These are phyloP conservation scores for Talaromyces sp. DNA, from an alignment of 2,329 filamentous ascomycete genomes.

Conservation along the genomic window DNA sequence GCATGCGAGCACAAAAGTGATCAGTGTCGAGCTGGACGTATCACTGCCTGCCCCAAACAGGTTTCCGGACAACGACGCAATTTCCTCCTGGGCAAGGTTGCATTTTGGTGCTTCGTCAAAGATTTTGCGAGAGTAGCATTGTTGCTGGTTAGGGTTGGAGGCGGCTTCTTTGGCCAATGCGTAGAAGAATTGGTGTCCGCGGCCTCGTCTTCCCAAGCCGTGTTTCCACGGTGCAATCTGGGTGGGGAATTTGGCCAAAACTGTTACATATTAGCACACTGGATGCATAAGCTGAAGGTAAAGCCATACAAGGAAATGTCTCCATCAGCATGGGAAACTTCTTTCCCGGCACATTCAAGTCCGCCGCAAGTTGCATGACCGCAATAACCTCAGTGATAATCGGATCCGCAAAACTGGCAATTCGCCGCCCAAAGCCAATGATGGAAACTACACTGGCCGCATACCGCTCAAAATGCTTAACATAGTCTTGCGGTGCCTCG, in stretches of 20 bases:
- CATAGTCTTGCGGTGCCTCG: constrained; percentile 31
- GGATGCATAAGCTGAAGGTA: not conserved
- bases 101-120: constrained; percentile 45
- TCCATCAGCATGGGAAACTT: constrained; percentile 54
- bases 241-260: constrained; percentile 44
- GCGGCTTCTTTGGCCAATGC: constrained; percentile 47
- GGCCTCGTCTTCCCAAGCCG: constrained; percentile 40
- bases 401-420: constrained; percentile 27
- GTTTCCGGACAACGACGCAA: constrained; percentile 44
- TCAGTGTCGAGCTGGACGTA: constrained; percentile 23
- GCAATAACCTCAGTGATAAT: constrained; percentile 49
- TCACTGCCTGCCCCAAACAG: constrained; percentile 25
- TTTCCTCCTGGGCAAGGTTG: constrained; percentile 39
- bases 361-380: constrained; percentile 54
- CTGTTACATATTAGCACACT: constrained; percentile 2
- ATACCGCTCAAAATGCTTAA: constrained; percentile 44
- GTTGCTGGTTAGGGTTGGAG: constrained; percentile 30
- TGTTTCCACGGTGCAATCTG: constrained; percentile 48
- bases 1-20: constrained; percentile 18
- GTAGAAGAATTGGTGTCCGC: constrained; percentile 48
- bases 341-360: constrained; percentile 51
- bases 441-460: constrained; percentile 47
- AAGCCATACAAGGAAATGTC: constrained; percentile 39
- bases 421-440: constrained; percentile 47
- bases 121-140: constrained; percentile 43